A percentile compares a stretch with the other conserved stretches of the same genome.
phyloP scores from a whole-genome alignment of 495 filamentous ascomycete species.

The Parachaetomium inaequale region DNA sequence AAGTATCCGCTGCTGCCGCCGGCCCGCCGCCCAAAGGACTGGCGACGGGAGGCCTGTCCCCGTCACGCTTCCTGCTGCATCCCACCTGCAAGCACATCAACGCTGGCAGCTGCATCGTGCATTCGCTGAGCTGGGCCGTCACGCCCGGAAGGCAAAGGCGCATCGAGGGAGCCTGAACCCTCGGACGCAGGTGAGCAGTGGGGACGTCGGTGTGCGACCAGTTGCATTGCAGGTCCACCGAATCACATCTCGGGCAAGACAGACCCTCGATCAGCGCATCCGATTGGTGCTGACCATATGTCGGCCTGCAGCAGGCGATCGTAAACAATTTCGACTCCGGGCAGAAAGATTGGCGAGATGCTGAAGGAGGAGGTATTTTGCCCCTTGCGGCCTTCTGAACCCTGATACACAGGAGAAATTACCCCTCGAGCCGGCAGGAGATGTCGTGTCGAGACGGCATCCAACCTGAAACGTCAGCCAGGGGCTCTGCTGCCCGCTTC shows the following conservation, averaged over 20 bases:
- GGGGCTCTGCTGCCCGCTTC: not conserved
- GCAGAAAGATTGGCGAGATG: not conserved
- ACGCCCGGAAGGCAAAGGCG: not conserved
- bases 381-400: not conserved
- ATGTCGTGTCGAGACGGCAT: not conserved
- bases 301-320: slow-evolving; percentile 3
- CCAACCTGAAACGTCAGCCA: slow-evolving; percentile 17
- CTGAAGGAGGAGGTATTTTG: not conserved
- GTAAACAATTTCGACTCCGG: not conserved
- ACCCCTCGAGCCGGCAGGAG: not conserved
- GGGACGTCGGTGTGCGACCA: slow-evolving; percentile 16
- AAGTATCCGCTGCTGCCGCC: not conserved
- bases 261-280: not conserved
- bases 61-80: not conserved
- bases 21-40: not conserved
- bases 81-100: not conserved
- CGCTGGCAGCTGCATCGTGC: not conserved
- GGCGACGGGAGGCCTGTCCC: not conserved
- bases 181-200: not conserved
- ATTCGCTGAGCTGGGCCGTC: not conserved
- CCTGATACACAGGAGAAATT: not conserved
- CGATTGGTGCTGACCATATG: slow-evolving; percentile 7
- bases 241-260: not conserved
- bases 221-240: slow-evolving; percentile 13
- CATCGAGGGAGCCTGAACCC: not conserved